Evolutionary conservation across 768 basidiomycete species (phyloP).

Genomic region (Glaciozyma martinii): DNA sequence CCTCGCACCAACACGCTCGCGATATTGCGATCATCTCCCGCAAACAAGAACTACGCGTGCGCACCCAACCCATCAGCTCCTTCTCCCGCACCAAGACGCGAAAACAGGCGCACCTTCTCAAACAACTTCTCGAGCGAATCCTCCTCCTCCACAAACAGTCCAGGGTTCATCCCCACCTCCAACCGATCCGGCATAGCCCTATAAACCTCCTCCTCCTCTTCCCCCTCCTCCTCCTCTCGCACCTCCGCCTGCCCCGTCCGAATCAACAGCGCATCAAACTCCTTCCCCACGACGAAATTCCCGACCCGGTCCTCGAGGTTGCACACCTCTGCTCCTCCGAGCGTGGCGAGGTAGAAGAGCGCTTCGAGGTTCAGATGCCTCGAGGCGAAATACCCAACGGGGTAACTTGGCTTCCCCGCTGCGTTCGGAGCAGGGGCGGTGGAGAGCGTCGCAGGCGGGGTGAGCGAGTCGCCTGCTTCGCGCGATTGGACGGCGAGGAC

Average conservation of each 20-base stretch:
- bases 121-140: slow-evolving; percentile 50
- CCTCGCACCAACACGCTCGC: slow-evolving; percentile 76
- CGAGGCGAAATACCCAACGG: slow-evolving; percentile 23
- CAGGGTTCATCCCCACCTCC: slow-evolving; percentile 27
- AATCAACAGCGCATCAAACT: slow-evolving; percentile 80
- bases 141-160: slow-evolving; percentile 34
- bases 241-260: slow-evolving; percentile 43
- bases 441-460: neutral
- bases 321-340: slow-evolving; percentile 82
- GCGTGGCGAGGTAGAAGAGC: slow-evolving; percentile 79
- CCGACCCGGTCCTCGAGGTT: slow-evolving; percentile 59
- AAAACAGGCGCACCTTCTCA: slow-evolving; percentile 47
- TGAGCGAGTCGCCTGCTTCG: neutral
- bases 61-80: neutral
- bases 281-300: slow-evolving; percentile 68
- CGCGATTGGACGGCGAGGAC: slow-evolving; percentile 50
- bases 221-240: slow-evolving; percentile 42
- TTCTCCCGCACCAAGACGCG: neutral
- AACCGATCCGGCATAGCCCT: slow-evolving; percentile 7
- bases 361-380: slow-evolving; percentile 62
- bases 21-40: slow-evolving; percentile 50
- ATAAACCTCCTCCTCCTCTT: slow-evolving; percentile 36
- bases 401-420: slow-evolving; percentile 11
- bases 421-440: neutral
- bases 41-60: neutral